phyloP scores from a whole-genome alignment of 2,329 filamentous ascomycete species.

The Xylariales sp. region DNA sequence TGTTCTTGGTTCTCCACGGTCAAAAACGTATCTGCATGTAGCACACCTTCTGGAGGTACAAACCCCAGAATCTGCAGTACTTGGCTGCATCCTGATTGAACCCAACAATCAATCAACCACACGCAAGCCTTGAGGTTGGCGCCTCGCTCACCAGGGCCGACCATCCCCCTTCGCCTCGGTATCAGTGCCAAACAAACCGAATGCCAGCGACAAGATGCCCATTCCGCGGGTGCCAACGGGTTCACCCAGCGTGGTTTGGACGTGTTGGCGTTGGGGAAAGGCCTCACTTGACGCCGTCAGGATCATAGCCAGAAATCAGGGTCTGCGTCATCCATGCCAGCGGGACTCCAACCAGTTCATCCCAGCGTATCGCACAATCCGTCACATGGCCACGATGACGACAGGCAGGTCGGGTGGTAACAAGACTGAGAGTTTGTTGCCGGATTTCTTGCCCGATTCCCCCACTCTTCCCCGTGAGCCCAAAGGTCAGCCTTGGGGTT shows the following conservation, averaged over 20 bases:
- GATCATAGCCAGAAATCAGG: neutral
- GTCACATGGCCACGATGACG: neutral
- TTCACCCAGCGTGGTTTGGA: too few relatives aligned
- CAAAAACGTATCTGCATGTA: neutral
- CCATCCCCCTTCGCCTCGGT: too few relatives aligned
- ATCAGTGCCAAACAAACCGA: too few relatives aligned
- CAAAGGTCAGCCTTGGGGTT: neutral
- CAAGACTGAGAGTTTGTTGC: too few relatives aligned
- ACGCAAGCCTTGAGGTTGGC: too few relatives aligned
- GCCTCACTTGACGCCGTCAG: constrained; percentile 6
- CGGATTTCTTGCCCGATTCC: too few relatives aligned
- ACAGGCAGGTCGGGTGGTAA: neutral
- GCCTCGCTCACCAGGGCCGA: too few relatives aligned
- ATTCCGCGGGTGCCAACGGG: too few relatives aligned
- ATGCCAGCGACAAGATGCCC: too few relatives aligned
- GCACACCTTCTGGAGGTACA: neutral
- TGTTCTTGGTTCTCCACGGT: too few relatives aligned
- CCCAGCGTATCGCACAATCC: neutral
- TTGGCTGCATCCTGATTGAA: neutral
- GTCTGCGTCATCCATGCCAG: constrained; percentile 6
- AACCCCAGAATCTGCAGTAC: neutral
- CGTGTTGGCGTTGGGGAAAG: too few relatives aligned
- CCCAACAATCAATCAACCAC: neutral
- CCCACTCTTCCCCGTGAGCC: neutral
- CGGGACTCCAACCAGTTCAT: constrained; percentile 1